Percentiles rank a stretch among this genome's conserved stretches.
Conservation (phyloP, 257 asterid genomes). For the Solanum bulbocastanum region DNA sequence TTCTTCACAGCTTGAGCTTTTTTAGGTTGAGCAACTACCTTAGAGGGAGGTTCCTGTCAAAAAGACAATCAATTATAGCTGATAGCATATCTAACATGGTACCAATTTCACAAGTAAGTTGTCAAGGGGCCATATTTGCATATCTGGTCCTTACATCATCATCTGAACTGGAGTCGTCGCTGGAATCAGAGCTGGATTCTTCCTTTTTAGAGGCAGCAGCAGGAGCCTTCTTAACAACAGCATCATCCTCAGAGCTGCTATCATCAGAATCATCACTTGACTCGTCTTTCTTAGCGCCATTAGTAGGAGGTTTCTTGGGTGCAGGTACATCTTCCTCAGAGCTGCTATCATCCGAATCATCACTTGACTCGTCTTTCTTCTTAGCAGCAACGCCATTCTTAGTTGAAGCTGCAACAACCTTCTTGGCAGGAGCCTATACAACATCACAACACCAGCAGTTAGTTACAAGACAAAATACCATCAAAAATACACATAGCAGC, state of each 20-base stretch:
- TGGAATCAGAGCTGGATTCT: conserved; percentile 19
- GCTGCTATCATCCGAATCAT: conserved; percentile 27
- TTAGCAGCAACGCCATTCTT: not conserved
- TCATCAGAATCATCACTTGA: conserved; percentile 28
- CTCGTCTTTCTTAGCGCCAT: conserved; percentile 13
- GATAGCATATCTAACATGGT: not conserved
- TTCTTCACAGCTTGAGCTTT: conserved; percentile 2
- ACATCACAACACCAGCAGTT: not conserved
- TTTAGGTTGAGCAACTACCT: conserved; percentile 1
- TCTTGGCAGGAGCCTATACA: conserved; percentile 9
- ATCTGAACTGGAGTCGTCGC: conserved; percentile 25
- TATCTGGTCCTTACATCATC: conserved; percentile 6
- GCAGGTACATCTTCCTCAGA: conserved; percentile 22
- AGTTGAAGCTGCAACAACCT: not conserved
- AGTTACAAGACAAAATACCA: not conserved
- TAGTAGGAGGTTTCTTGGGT: conserved; percentile 15
- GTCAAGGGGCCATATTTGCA: not conserved
- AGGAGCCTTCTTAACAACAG: conserved; percentile 15
- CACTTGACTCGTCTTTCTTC: not conserved
- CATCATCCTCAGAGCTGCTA: conserved; percentile 21
- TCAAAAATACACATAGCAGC: not conserved
- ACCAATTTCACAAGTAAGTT: not conserved
- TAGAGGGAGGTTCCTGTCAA: conserved; percentile 1
- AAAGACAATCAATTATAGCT: not conserved
- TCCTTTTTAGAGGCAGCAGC: conserved; percentile 12